phyloP scores from a whole-genome alignment of 169 alveolate genomes.

The Perkinsus olseni region DNA sequence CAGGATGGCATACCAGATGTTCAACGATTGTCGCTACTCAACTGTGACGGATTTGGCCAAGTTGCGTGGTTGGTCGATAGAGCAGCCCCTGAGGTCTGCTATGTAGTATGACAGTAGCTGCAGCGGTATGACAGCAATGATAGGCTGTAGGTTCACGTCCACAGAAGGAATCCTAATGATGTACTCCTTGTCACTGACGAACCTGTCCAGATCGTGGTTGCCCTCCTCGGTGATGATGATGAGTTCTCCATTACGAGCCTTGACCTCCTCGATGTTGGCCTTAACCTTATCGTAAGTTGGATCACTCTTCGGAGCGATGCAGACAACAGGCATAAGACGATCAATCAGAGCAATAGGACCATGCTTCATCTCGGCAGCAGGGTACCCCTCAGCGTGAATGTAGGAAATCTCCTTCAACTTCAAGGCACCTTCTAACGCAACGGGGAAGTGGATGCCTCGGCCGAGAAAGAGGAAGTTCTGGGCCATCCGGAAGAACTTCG shows the following conservation, averaged over 20 bases:
- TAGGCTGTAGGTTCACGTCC: constrained; percentile 30
- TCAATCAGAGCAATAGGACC: constrained; percentile 90
- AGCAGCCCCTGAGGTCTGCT: constrained; percentile 23
- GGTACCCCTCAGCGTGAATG: constrained; percentile 85
- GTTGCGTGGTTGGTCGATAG: constrained; percentile 60
- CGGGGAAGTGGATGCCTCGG: constrained; percentile 77
- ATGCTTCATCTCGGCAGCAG: constrained; percentile 90
- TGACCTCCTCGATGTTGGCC: constrained; percentile 47
- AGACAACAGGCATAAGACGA: constrained; percentile 32
- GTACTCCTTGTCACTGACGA: constrained; percentile 27
- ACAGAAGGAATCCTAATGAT: constrained; percentile 21
- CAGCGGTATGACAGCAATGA: constrained; percentile 35
- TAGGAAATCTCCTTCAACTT: constrained; percentile 89
- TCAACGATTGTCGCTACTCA: constrained; percentile 19
- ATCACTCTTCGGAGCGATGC: constrained; percentile 28
- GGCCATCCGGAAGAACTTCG: not conserved
- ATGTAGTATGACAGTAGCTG: constrained; percentile 41
- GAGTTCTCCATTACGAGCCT: constrained; percentile 59
- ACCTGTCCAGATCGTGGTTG: constrained; percentile 20
- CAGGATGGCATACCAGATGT: not conserved
- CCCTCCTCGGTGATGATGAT: constrained; percentile 61
- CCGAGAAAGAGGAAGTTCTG: constrained; percentile 50
- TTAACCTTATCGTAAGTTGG: constrained; percentile 28
- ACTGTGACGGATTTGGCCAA: constrained; percentile 65
- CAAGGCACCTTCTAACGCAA: constrained; percentile 92